These are phyloP conservation scores for Pseudoneurospora amorphoporcata DNA, from an alignment of 495 filamentous ascomycete genomes.

Conservation along the genomic window DNA sequence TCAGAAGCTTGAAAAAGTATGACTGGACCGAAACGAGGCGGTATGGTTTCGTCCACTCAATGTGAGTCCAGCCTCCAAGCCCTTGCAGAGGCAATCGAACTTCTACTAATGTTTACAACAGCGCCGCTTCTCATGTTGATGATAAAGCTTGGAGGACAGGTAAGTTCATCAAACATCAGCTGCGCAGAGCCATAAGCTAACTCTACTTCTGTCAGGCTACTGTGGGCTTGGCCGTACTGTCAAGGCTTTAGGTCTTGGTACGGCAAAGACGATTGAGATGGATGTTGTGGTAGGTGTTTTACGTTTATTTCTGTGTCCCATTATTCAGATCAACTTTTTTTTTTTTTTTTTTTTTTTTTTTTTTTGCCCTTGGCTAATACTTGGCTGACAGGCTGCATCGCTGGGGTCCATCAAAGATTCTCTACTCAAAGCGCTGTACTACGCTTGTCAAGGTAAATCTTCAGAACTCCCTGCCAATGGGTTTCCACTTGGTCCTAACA, in stretches of 20 bases:
- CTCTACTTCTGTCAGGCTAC: constrained; percentile 30
- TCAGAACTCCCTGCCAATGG: neutral
- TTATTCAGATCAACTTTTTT: neutral
- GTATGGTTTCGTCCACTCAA: constrained; percentile 73
- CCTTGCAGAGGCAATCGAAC: neutral
- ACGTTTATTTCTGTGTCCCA: neutral
- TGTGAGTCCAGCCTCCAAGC: constrained; percentile 32
- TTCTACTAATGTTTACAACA: constrained; percentile 1
- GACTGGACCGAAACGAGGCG: constrained; percentile 61
- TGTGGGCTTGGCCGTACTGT: constrained; percentile 58
- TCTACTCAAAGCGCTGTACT: constrained; percentile 61
- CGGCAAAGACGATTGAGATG: constrained; percentile 39
- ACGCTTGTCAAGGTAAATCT: constrained; percentile 56
- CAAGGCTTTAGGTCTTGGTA: constrained; percentile 41
- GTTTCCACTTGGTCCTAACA: neutral
- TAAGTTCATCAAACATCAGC: constrained; percentile 3
- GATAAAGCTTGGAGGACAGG: constrained; percentile 51
- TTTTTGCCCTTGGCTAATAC: neutral
- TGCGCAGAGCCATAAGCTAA: neutral
- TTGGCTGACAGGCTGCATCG: constrained; percentile 51
- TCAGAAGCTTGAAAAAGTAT: constrained; percentile 52
- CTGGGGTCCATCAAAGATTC: constrained; percentile 61
- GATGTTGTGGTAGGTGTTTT: constrained; percentile 44
- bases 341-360: too few species aligned
- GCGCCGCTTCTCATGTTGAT: constrained; percentile 43